Evolutionary conservation across 2,329 filamentous ascomycete genomes (phyloP), one percentile per base, ranked within the genome.

Genomic region (Colletotrichum salicis): DNA sequence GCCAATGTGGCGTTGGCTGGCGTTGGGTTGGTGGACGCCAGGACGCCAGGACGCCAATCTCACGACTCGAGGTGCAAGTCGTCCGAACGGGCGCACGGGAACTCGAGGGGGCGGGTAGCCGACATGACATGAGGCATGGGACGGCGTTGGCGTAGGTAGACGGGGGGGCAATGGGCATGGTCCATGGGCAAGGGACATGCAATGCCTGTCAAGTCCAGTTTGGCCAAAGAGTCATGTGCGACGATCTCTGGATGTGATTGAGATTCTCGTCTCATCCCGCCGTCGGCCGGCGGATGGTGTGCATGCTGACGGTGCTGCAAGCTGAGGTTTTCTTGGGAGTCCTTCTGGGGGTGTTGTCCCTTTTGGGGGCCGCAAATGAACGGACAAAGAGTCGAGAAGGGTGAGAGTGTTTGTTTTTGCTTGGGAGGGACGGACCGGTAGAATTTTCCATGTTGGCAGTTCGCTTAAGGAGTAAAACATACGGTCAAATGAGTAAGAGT

Each of bases 21-120:
- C 37, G 37, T 41, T 41, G 37, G 19, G 56, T 41, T 52, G 64
- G 68, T 60, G 51, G 68, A 33, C 37, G 57, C 68, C 56, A 71
- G 51, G 68, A 33, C 37, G 57, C 68, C 56, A 71, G 57, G 64
- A 33, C 37, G 64, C 68, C 56, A 71, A 71, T 51, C 54, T 69
- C 64, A 71, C 45, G 58, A 52, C 60, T 63, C 60, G 48, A 54
- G 24, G 31, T 63, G 37, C 68, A 33, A 48, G 27, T 52, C 60
- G 60, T 54, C 52, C 68, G 31, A 71, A 63, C 69, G 69, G 65
- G 69, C 69, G 69, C 65, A 69, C 64, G 54, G 69, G 45, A 71
- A 69, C 58, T 64, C 52, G 58, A 67, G 41, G 57, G 37, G 54
- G 58, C 54, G 52, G 54, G 54, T 59, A 71, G 65, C 58, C 69